Conservation (phyloP, 352 stramenopile species). For the Phytophthora megakarya region DNA sequence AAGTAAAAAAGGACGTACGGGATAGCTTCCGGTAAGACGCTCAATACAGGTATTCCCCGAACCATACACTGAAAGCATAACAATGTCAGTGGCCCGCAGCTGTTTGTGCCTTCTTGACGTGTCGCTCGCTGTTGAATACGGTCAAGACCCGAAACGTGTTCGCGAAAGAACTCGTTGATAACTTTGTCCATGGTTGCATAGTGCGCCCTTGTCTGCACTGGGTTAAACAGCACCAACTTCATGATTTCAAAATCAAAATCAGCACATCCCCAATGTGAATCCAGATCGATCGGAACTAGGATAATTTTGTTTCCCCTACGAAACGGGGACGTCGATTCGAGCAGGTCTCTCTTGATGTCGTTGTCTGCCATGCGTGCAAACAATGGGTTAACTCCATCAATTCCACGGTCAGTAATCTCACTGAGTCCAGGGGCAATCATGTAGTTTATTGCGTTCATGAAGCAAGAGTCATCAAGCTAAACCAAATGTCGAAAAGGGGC, state of each 20-base stretch:
- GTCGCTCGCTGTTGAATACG: too few relatives aligned
- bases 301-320: not conserved
- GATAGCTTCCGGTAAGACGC: too few relatives aligned
- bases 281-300: not conserved
- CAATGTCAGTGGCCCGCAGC: too few relatives aligned
- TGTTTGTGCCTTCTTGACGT: too few relatives aligned
- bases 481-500: too few relatives aligned
- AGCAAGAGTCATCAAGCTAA: too few relatives aligned
- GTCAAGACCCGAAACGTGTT: not conserved
- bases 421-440: not conserved
- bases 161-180: not conserved
- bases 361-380: slow-evolving; percentile 2
- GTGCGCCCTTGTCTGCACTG: not conserved
- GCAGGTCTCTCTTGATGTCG: not conserved
- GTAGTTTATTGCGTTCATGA: not conserved
- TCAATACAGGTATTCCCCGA: too few relatives aligned
- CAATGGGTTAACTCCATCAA: slow-evolving; percentile 5
- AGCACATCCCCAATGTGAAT: not conserved
- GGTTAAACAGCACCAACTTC: not conserved
- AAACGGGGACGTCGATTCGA: slow-evolving; percentile 1
- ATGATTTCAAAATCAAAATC: not conserved
- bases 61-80: too few relatives aligned
- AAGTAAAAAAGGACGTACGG: too few relatives aligned
- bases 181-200: not conserved
- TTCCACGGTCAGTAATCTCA: too few relatives aligned